A percentile compares a stretch with the other conserved stretches of the same genome.
Conservation (phyloP, 2,329 filamentous ascomycete genomes). For the Ceratocystis diversiconidia region DNA sequence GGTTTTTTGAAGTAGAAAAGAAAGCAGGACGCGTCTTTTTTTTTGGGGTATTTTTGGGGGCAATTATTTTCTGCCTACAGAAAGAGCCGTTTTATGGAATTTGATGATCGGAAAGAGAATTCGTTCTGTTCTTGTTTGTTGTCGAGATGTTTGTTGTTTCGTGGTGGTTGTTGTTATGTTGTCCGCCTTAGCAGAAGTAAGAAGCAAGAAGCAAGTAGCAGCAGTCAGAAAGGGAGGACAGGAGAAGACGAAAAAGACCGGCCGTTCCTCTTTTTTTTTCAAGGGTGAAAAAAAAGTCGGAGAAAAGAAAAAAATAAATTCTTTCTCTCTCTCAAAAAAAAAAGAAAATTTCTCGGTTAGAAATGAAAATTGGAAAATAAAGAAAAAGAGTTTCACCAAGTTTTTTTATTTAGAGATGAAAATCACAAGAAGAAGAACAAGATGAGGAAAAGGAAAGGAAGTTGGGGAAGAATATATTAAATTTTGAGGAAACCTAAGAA, state of each 20-base stretch:
- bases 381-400: constrained; percentile 5
- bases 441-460: neutral
- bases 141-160: neutral
- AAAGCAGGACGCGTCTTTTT: constrained; percentile 3
- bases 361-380: constrained; percentile 6
- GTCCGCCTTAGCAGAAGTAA: neutral
- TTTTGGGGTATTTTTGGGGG: neutral
- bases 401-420: neutral
- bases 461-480: neutral
- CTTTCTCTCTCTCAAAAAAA: neutral
- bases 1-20: neutral
- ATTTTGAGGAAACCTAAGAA: neutral
- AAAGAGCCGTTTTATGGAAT: neutral
- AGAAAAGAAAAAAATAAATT: neutral
- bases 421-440: neutral
- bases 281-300: constrained; percentile 7
- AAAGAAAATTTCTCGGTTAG: constrained; percentile 1
- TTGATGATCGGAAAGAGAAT: neutral
- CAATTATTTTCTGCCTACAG: neutral
- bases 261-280: constrained; percentile 1
- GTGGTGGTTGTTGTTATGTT: neutral
- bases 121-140: too few species aligned
- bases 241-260: neutral
- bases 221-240: neutral
- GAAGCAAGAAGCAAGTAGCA: too few species aligned